Base-by-base conservation (phyloP, 2,329 filamentous ascomycete species). In the Clarireedia monteithiana region DNA sequence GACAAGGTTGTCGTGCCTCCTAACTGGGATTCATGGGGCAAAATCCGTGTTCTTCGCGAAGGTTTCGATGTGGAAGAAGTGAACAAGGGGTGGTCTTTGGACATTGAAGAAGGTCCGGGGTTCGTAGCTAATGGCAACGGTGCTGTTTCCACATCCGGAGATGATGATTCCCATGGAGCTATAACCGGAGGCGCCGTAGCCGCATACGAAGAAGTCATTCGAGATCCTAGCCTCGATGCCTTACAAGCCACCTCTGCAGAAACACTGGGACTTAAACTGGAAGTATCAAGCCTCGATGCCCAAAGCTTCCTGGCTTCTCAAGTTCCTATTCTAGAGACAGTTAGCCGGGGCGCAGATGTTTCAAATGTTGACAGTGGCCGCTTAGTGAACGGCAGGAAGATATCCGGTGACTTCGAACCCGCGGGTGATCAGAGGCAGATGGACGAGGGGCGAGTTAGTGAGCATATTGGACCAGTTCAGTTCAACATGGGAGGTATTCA, bases 401-500 rank as follows among this genome's bases (percentile, higher is more conserved):
- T 55, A 5, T 61, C 61, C 36, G 45, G 55, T 27, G 55, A 61
- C 27, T 57, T 47, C 23, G 64, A 65, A 6, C 52, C 51, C 12
- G 48, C 53, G 14, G 64, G 65, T 15, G 64, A 67, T 4, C 52
- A 52, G n/a, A 55, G 49, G 12, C 50, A 55, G 24, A 56, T 27
- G 20, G 65, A 67, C 34, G 66, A 65, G 51, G 64, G 63, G 3
- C 60, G 63, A 23, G 64, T 69, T 10, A 68, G 61, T 58, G 88
- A 92, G 66, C 91, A 95, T 65, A 95, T 96, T 66, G 91, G 91
- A 0, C 91, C 91, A 0, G 91, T 96, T 61, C 91, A 96, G 68
- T 96, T 97, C 75, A 99, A 99, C 70, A 94, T 99, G 80, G 94
- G 94, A 44, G 94, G 94, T 53, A 96, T 99, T 60, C 91, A 96